A percentile compares a stretch with the other conserved stretches of the same genome.
Evolutionary conservation across 176 grass and related monocot genomes (phyloP).

Genomic region (Oryza brachyantha): DNA sequence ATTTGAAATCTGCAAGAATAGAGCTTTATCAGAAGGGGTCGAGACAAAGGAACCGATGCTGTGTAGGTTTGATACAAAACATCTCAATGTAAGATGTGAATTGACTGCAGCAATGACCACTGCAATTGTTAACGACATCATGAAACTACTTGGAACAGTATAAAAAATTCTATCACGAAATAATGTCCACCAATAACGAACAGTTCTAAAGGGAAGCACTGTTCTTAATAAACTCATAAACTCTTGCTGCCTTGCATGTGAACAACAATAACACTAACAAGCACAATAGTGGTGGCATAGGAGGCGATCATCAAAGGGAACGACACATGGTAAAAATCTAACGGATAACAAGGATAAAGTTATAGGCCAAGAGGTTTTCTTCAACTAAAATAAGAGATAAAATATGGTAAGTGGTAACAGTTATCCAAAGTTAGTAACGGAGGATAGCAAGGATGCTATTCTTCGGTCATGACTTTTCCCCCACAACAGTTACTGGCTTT

Average conservation of each 20-base stretch:
- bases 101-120: not conserved
- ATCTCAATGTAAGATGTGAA: not conserved
- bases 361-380: not conserved
- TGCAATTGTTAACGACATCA: not conserved
- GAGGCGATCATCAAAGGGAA: not conserved
- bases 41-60: not conserved
- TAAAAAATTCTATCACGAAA: not conserved
- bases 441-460: not conserved
- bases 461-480: not conserved
- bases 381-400: not conserved
- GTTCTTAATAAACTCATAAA: too few relatives aligned
- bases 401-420: not conserved
- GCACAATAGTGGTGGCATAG: not conserved
- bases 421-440: not conserved
- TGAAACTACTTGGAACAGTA: not conserved
- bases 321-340: not conserved
- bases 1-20: constrained; percentile 67
- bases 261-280: not conserved
- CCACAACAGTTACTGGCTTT: not conserved
- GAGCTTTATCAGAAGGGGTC: not conserved
- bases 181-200: not conserved
- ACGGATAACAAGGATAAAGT: not conserved
- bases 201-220: too few relatives aligned
- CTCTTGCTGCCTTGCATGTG: not conserved
- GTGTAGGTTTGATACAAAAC: not conserved